phyloP scores from a whole-genome alignment of 1,139 yeast genomes.

The Magnusiomyces fungicola region DNA sequence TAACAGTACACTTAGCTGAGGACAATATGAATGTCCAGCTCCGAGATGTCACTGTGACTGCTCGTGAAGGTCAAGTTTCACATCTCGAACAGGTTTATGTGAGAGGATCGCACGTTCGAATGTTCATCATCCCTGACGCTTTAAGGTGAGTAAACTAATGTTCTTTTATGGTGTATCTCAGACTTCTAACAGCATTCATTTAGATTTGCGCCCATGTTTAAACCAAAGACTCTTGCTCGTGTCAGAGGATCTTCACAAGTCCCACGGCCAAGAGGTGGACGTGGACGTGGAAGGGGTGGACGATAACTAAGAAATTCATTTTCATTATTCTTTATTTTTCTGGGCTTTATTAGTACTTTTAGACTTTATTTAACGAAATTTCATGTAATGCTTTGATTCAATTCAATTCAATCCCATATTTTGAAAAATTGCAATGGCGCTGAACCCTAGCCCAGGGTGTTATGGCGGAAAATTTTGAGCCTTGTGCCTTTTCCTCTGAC shows the following conservation, averaged over 20 bases:
- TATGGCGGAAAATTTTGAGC: too few species aligned
- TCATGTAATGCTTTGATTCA: not conserved
- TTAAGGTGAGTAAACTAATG: constrained; percentile 32
- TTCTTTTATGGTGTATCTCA: not conserved
- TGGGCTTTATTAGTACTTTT: not conserved
- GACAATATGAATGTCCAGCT: constrained; percentile 93
- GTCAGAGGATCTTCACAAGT: constrained; percentile 20
- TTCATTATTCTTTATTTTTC: too few species aligned
- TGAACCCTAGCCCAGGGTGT: not conserved
- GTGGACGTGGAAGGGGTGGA: not conserved
- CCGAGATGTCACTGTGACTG: constrained; percentile 74
- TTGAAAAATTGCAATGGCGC: not conserved
- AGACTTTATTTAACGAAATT: not conserved
- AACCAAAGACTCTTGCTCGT: constrained; percentile 34
- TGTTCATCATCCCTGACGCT: constrained; percentile 83
- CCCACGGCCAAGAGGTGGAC: constrained; percentile 3
- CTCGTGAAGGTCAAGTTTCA: constrained; percentile 64
- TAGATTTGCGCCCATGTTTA: constrained; percentile 79
- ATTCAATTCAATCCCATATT: not conserved
- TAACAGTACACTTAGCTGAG: too few species aligned
- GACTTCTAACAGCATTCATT: not conserved
- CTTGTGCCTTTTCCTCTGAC: too few species aligned
- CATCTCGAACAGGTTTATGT: constrained; percentile 83
- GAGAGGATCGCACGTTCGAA: constrained; percentile 84
- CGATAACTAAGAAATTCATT: too few species aligned